Evolutionary conservation across 139 green algal species (phyloP).

Genomic region (Limnomonas spitsbergensis): DNA sequence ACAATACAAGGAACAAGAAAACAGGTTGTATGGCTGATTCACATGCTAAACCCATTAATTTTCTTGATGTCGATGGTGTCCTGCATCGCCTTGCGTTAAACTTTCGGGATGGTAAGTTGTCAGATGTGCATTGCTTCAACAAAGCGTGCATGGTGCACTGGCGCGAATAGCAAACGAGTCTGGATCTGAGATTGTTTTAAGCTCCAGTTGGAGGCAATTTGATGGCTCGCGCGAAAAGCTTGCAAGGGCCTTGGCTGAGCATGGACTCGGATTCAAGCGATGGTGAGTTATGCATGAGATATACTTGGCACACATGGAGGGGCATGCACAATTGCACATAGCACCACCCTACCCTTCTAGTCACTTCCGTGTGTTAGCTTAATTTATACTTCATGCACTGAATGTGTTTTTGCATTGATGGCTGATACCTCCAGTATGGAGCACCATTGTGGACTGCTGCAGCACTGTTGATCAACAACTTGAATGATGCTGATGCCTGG

Average conservation of each 20-base stretch:
- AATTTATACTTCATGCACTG: too few species aligned
- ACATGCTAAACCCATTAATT: background rate
- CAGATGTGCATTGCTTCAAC: background rate
- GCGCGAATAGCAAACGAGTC: background rate
- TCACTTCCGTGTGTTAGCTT: too few species aligned
- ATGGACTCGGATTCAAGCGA: too few species aligned
- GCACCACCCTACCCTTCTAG: too few species aligned
- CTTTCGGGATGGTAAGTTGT: background rate
- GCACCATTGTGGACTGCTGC: too few species aligned
- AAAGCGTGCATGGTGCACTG: background rate
- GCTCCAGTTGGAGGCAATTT: background rate
- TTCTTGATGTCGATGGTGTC: background rate
- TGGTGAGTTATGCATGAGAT: too few species aligned
- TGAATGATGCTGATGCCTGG: background rate
- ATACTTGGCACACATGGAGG: too few species aligned
- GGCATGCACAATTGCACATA: too few species aligned
- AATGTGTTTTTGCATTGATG: too few species aligned
- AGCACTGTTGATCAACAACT: too few species aligned
- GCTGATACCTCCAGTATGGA: too few species aligned
- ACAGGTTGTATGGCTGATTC: background rate
- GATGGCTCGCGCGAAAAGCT: background rate
- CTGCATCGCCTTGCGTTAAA: background rate
- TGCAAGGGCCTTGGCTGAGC: too few species aligned
- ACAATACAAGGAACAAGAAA: background rate
- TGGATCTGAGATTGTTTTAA: background rate